A percentile compares a stretch with the other conserved stretches of the same genome.
Evolutionary conservation across 2,329 filamentous ascomycete species (phyloP).

Genomic region (Dichotomopilus funicola): DNA sequence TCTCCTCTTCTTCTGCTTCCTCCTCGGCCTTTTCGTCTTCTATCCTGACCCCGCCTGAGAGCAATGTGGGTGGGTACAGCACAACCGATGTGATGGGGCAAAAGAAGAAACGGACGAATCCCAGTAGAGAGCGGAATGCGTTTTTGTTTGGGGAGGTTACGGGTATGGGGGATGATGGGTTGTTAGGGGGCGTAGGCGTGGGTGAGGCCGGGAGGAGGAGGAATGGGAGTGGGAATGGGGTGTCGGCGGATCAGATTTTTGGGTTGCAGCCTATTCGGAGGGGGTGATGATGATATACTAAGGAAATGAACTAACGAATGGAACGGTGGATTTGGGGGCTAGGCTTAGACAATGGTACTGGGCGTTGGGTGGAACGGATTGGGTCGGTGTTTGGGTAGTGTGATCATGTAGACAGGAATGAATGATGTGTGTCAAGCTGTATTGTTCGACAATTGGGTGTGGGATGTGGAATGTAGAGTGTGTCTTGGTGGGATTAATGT

Average conservation of each 20-base stretch:
- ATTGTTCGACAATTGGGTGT: too few relatives aligned
- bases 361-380: too few relatives aligned
- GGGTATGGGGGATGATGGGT: too few relatives aligned
- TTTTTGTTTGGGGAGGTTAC: slow-evolving; percentile 53
- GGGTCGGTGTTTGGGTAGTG: too few relatives aligned
- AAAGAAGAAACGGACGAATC: slow-evolving; percentile 33
- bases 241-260: slow-evolving; percentile 46
- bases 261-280: slow-evolving; percentile 45
- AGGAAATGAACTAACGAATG: neutral
- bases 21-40: slow-evolving; percentile 12
- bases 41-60: slow-evolving; percentile 10
- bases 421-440: too few relatives aligned
- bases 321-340: neutral
- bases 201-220: too few relatives aligned
- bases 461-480: too few relatives aligned
- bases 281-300: neutral
- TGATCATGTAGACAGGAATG: too few relatives aligned
- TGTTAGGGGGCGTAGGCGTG: too few relatives aligned
- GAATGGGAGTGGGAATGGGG: slow-evolving; percentile 23
- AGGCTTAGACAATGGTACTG: too few relatives aligned
- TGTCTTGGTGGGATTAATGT: too few relatives aligned
- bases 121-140: slow-evolving; percentile 49
- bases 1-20: slow-evolving; percentile 27
- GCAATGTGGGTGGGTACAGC: slow-evolving; percentile 14
- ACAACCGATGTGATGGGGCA: too few relatives aligned